Conservation (phyloP, 2,329 filamentous ascomycete species). For the Paecilomyces sp. region DNA sequence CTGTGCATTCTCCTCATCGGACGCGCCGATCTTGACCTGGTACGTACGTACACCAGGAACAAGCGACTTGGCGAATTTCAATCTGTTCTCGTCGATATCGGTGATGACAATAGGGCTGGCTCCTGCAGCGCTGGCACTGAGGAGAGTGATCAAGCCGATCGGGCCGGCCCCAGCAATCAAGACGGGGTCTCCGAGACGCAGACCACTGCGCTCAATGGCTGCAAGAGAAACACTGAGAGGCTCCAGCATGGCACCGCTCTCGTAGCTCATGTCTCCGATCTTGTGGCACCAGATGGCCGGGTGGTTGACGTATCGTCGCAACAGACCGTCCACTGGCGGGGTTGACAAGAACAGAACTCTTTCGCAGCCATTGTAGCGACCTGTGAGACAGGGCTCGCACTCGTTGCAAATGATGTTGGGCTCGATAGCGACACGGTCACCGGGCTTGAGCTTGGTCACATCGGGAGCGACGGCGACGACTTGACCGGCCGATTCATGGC, state of each 20-base stretch:
- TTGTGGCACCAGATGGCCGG: constrained; percentile 94
- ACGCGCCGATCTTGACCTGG: constrained; percentile 35
- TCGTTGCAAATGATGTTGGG: constrained; percentile 87
- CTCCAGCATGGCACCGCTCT: constrained; percentile 85
- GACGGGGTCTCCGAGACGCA: constrained; percentile 78
- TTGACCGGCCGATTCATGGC: constrained; percentile 78
- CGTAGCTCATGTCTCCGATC: constrained; percentile 84
- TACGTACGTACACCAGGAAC: constrained; percentile 74
- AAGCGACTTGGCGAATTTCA: constrained; percentile 77
- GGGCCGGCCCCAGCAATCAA: constrained; percentile 89
- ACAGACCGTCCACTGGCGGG: constrained; percentile 76
- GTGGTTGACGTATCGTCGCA: constrained; percentile 91
- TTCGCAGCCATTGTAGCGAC: constrained; percentile 92
- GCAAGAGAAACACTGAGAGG: constrained; percentile 84
- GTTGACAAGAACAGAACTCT: constrained; percentile 81
- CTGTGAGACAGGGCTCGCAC: constrained; percentile 86
- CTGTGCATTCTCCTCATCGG: constrained; percentile 63
- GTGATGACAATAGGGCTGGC: constrained; percentile 89
- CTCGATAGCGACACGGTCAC: constrained; percentile 89
- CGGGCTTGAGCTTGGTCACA: constrained; percentile 68
- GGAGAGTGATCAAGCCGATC: constrained; percentile 81
- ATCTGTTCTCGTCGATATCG: constrained; percentile 80
- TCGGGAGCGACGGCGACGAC: constrained; percentile 68
- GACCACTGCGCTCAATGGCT: constrained; percentile 72
- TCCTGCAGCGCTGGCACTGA: constrained; percentile 78